Conservation (phyloP, 768 basidiomycete genomes). For the Postia placenta region DNA sequence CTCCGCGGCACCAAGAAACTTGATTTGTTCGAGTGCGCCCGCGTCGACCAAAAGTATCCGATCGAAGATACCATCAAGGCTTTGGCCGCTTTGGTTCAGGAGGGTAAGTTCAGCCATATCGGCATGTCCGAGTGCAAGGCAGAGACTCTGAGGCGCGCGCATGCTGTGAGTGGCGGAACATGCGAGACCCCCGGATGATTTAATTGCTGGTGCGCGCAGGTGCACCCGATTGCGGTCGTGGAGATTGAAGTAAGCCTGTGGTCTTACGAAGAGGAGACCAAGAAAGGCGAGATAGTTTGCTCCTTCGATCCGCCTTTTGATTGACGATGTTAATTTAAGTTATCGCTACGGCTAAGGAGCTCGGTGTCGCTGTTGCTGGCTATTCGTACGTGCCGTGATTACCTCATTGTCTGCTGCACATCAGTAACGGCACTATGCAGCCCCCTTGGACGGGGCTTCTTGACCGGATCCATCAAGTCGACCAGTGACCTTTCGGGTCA, state of each 20-base stretch:
- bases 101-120: slow-evolving; percentile 55
- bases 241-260: slow-evolving; percentile 68
- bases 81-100: slow-evolving; percentile 41
- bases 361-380: slow-evolving; percentile 52
- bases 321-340: slow-evolving; percentile 27
- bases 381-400: slow-evolving; percentile 39
- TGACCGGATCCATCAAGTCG: slow-evolving; percentile 44
- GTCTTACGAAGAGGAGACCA: slow-evolving; percentile 48
- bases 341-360: slow-evolving; percentile 45
- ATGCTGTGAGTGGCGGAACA: slow-evolving; percentile 26
- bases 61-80: slow-evolving; percentile 40
- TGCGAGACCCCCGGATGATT: too few relatives aligned
- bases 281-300: slow-evolving; percentile 27
- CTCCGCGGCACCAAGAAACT: slow-evolving; percentile 48
- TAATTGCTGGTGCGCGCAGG: slow-evolving; percentile 26
- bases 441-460: slow-evolving; percentile 48
- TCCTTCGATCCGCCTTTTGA: not conserved
- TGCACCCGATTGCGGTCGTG: slow-evolving; percentile 50
- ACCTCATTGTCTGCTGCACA: not conserved
- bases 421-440: slow-evolving; percentile 20
- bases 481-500: slow-evolving; percentile 25
- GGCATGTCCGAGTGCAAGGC: slow-evolving; percentile 52
- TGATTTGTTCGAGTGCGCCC: slow-evolving; percentile 54
- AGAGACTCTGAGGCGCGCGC: slow-evolving; percentile 35
- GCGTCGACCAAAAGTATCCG: slow-evolving; percentile 35